These are phyloP conservation scores for Capronia coronata DNA, from an alignment of 2,329 filamentous ascomycete species.

Conservation along the genomic window DNA sequence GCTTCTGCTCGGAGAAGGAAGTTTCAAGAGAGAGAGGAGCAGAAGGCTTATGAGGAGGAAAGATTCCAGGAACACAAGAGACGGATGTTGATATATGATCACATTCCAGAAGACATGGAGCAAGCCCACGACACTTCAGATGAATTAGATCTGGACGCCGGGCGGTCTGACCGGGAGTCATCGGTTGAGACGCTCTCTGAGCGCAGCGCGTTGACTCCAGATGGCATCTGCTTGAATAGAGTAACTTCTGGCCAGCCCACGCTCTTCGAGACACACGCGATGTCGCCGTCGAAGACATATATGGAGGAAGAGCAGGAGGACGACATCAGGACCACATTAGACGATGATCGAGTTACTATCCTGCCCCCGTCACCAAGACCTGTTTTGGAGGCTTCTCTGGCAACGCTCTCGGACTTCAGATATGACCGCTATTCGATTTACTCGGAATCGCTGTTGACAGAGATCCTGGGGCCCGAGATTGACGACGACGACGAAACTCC, in stretches of 20 bases:
- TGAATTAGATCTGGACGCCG: conserved; percentile 4
- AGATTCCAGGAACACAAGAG: conserved; percentile 15
- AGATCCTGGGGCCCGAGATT: conserved; percentile 12
- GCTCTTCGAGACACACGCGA: neutral
- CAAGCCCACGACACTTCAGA: conserved; percentile 1
- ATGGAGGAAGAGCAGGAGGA: conserved; percentile 13
- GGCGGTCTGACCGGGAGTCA: conserved; percentile 17
- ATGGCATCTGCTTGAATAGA: conserved; percentile 8
- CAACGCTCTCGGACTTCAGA: conserved; percentile 21
- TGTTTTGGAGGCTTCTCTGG: conserved; percentile 21
- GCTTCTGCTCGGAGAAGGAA: conserved; percentile 22
- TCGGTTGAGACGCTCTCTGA: conserved; percentile 21
- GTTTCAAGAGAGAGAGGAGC: conserved; percentile 22
- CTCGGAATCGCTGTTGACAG: conserved; percentile 16
- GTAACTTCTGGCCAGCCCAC: conserved; percentile 6
- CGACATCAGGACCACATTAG: conserved; percentile 4
- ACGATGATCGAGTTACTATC: conserved; percentile 12
- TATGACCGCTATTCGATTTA: conserved; percentile 24
- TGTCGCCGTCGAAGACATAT: conserved; percentile 16
- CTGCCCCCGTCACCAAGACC: conserved; percentile 15
- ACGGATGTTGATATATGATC: conserved; percentile 13
- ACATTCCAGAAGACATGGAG: conserved; percentile 5
- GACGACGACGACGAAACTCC: conserved; percentile 16
- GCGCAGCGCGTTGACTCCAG: conserved; percentile 17
- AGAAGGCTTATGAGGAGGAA: conserved; percentile 13